Base-by-base conservation (phyloP, 306 rosid genomes). In the Amphicarpaea edgeworthii region DNA sequence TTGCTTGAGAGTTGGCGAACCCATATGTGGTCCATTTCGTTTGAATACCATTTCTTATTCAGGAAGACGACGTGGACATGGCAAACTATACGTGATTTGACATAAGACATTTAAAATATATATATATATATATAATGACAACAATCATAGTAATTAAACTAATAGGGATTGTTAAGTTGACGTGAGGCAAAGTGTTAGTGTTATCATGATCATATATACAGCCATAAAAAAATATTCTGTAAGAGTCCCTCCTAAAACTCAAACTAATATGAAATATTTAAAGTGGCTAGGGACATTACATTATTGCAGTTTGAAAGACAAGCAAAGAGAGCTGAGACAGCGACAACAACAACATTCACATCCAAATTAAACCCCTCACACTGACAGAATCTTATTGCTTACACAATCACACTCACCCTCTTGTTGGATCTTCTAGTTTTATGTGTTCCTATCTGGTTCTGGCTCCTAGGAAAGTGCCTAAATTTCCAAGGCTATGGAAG, bases 401-500 rank as follows among this genome's bases (percentile, higher is more conserved):
- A 63, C 30, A 63, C 5, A 19, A 34, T 58, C 40, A 24, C 64
- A 26, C 7, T 2, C 46, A 16, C 26, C 50, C 70, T 40, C 50
- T 40, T 64, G 50, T 40, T 64, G 50, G 24, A 41, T 38, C 34
- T 20, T 45, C 24, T 2, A 23, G 8, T 59, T 84, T 12, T 63
- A 76, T 82, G 84, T 41, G 49, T 69, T 84, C 69, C 3, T 10
- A 20, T 73, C 67, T 46, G 50, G 9, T 60, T 68, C 77, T 37
- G 77, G 10, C 60, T 14, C 7, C 16, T 5, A 57, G 38, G 40
- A 73, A 12, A 49, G 8, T 68, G 21, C 20, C 21, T 30, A 70
- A 73, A 43, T 45, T 80, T 19, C 73, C 74, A 20, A 45, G 77
- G 20, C 41, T 1, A 93, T 93, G 97, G 96, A 83, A 83, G 85